phyloP scores from a whole-genome alignment of 2,329 filamentous ascomycete genomes.

The Thyridium curvatum region DNA sequence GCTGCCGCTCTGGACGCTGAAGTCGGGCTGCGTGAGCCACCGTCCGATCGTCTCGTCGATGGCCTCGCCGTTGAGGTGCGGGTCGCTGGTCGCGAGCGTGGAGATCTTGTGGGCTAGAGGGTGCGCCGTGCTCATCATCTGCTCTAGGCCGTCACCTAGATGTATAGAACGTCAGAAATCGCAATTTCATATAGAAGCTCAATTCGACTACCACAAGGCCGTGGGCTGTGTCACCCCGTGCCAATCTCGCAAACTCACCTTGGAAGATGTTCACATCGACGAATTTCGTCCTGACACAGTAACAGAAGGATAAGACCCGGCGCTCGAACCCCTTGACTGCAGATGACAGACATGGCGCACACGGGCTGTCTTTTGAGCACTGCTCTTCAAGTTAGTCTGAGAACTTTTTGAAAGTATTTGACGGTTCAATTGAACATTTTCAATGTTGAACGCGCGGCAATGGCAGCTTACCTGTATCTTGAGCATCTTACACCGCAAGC shows the following conservation, averaged over 20 bases:
- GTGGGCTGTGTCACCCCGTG: too few relatives aligned
- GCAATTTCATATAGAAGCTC: too few relatives aligned
- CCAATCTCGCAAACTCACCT: conserved; percentile 7
- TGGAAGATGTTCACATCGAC: conserved; percentile 20
- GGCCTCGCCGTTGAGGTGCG: conserved; percentile 3
- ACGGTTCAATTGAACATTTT: too few relatives aligned
- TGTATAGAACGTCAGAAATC: too few relatives aligned
- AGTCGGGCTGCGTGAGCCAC: conserved; percentile 18
- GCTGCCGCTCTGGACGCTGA: conserved; percentile 16
- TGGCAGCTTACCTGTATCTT: conserved; percentile 16
- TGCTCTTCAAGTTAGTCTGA: too few relatives aligned
- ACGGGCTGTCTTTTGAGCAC: conserved; percentile 19
- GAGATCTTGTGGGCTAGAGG: conserved; percentile 8
- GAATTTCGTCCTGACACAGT: conserved; percentile 20
- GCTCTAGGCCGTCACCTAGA: too few relatives aligned
- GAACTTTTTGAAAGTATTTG: too few relatives aligned
- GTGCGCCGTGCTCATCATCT: too few relatives aligned
- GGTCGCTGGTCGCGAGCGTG: conserved; percentile 7
- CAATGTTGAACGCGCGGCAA: neutral
- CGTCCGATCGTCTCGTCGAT: conserved; percentile 18
- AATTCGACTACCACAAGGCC: too few relatives aligned
- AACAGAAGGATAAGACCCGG: conserved; percentile 20
- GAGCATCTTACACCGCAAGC: conserved; percentile 19
- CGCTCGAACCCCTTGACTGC: conserved; percentile 16
- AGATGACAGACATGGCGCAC: conserved; percentile 17